Evolutionary conservation across 305 asterid genomes (phyloP), one percentile per base, ranked within the genome.

Genomic region (Plantago coronopus): DNA sequence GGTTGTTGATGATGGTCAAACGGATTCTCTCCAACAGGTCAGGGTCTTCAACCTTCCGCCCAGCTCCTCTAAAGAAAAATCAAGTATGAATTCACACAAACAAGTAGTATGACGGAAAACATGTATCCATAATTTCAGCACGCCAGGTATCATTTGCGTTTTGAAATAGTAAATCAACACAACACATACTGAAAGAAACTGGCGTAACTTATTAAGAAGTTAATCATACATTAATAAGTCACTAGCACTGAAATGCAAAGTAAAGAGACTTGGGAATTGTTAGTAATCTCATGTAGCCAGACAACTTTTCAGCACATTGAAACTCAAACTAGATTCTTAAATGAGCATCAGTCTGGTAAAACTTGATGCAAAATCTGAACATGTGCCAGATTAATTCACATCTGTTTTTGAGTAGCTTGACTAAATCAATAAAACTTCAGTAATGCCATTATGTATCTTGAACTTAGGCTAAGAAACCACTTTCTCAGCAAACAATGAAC

Each of bases 21-120:
- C 99, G 96, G 76, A 93, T 83, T 76, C 86, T 78, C 78, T 89
- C 99, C 91, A 93, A 69, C 68, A 93, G 83, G 83, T 89, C 97
- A 60, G 99, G 96, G 57, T 93, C 95, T 71, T 83, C 90, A 66
- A 89, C 91, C 81, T 87, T 93, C 60, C 96, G 94, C 48, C 97
- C 99, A 25, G 85, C 73, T 48, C 78, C 37, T 79, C 99, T 93
- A 76, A 78, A 68, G 45, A 70, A 65, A 54, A 59, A 60, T 47
- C 13, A 20, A 53, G 58, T 21, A 25, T 25, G 25, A 34, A 34
- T 11, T 34, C 40, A 34, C 40, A 9, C 23, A 17, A 1, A 48
- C 13, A 1, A 22, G 54, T 17, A 47, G 4, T 6, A 18, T 37
- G 27, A 37, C 61, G 11, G 12, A 6, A 57, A 38, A 38, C 62